Conservation (phyloP, 2,329 filamentous ascomycete genomes). For the Fusarium sp. region DNA sequence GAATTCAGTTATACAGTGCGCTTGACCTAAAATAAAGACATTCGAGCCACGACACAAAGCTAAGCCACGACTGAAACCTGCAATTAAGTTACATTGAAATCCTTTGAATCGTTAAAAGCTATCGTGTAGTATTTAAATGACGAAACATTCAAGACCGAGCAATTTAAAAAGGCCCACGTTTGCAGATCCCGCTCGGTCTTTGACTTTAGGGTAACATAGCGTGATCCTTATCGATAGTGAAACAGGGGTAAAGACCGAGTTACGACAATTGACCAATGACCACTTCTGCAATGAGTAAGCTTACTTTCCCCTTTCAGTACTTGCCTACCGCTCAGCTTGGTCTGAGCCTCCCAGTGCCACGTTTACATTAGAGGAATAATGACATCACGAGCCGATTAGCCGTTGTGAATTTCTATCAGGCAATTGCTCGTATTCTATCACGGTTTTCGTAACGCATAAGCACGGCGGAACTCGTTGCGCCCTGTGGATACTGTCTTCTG, state of each 20-base stretch:
- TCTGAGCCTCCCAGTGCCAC: not conserved
- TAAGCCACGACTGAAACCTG: not conserved
- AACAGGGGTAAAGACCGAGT: not conserved
- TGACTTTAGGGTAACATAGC: not conserved
- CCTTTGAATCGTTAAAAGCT: rapidly evolving
- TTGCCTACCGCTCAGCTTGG: not conserved
- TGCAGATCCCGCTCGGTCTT: not conserved
- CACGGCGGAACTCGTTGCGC: not conserved
- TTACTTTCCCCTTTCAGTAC: not conserved
- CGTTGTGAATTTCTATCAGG: not conserved
- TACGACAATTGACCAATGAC: rapidly evolving
- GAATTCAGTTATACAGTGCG: rapidly evolving
- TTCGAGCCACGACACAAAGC: not conserved
- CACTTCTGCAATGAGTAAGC: not conserved
- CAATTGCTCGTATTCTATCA: not conserved
- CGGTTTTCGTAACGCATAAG: not conserved
- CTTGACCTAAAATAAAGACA: too few relatives aligned
- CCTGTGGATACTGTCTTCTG: rapidly evolving
- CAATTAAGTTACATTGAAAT: rapidly evolving
- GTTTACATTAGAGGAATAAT: rapidly evolving
- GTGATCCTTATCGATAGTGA: not conserved
- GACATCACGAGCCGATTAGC: not conserved
- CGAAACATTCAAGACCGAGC: rapidly evolving
- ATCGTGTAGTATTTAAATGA: rapidly evolving
- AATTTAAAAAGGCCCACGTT: rapidly evolving